Base-by-base conservation (phyloP, 495 filamentous ascomycete species). In the Tuber calosporum region DNA sequence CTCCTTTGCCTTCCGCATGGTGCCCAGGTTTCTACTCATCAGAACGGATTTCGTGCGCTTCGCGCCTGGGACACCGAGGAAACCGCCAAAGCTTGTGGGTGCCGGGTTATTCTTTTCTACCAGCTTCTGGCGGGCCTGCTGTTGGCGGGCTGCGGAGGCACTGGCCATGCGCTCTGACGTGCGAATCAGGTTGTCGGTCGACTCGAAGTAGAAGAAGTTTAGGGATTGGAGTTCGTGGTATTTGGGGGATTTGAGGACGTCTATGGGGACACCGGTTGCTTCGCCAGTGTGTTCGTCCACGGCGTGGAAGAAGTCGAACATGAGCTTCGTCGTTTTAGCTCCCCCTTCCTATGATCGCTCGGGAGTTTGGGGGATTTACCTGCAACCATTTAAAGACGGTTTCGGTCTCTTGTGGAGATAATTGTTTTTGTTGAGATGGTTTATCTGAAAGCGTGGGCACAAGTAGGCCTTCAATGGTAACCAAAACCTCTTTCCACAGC, bases 121-220 rank as follows among this genome's bases (percentile, higher is more conserved):
- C 71, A 83, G 80, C 17, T 82, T 81, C 66, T 84, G 83, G 22
- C 84, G 80, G 48, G 84, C 84, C 79, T 92, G 88, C 80, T 94
- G 90, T 67, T 89, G 88, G 38, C 93, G 89, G 43, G 90, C 87
- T n/a, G 90, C 90, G 13, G 90, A 93, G 41, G 92, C 93, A 1
- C 92, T 90, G 20, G 94, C 95, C 92, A 99, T 99, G 68, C 91
- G 88, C 83, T 98, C 96, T 5, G 92, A 96, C 8, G 90, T 95
- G 43, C 94, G 91, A 74, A 97, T 93, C 9, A 99, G 88, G 78
- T 91, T 92, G 72, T 96, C 93, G 20, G 96, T 97, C 30, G 88
- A 86, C 79, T 98, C 94, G 82, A 94, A 94, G 84, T 99, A 98
- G 87, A 98, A 98, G 87, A 97, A 99, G 85, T 96, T 95, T 69